Conservation (phyloP, 306 rosid species). For the Morella rubra region DNA sequence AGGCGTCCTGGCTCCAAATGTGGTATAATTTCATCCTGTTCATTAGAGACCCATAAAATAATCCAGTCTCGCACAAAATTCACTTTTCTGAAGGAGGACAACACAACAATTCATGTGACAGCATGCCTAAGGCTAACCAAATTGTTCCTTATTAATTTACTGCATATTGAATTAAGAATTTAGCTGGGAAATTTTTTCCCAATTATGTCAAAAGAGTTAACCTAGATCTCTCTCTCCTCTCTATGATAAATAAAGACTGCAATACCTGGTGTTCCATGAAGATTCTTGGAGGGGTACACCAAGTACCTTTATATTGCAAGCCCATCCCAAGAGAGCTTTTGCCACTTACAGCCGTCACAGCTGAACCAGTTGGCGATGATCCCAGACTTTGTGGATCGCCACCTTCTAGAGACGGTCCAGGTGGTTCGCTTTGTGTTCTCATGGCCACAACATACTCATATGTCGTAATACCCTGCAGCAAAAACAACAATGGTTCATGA, state of each 20-base stretch:
- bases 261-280: constrained; percentile 84
- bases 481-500: no score
- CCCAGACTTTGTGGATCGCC: constrained; percentile 75
- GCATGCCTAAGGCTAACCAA: background rate
- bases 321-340: constrained; percentile 79
- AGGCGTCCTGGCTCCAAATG: constrained; percentile 82
- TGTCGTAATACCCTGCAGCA: no score
- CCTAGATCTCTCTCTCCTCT: background rate
- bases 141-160: background rate
- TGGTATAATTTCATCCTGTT: constrained; percentile 82
- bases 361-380: constrained; percentile 76
- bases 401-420: constrained; percentile 75
- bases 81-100: background rate
- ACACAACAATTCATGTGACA: background rate
- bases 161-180: background rate
- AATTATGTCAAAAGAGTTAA: background rate
- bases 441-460: constrained; percentile 82
- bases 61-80: constrained; percentile 24
- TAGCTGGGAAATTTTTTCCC: background rate
- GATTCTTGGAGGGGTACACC: constrained; percentile 91
- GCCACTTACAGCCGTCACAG: constrained; percentile 77
- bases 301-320: constrained; percentile 74
- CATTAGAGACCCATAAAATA: constrained; percentile 26
- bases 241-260: constrained; percentile 4
- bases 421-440: constrained; percentile 75